These are phyloP conservation scores for Mycothermus thermophilus DNA, from an alignment of 495 filamentous ascomycete species.

Conservation along the genomic window DNA sequence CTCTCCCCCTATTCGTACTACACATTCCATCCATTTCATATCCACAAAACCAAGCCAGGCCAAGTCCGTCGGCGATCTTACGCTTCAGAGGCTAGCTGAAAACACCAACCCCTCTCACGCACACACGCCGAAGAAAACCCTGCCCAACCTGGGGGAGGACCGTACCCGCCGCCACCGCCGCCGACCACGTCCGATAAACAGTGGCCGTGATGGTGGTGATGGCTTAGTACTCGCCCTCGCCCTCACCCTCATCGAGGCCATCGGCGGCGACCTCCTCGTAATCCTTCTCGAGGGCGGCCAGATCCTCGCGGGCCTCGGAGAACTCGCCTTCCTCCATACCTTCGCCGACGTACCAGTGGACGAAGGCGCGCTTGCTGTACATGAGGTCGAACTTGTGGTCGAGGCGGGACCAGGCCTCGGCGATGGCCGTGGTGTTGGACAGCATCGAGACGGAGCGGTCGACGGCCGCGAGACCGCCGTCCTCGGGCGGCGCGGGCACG, in stretches of 20 bases:
- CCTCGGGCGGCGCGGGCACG: constrained; percentile 48
- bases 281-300: constrained; percentile 80
- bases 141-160: no score
- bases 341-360: constrained; percentile 92
- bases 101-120: no score
- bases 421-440: constrained; percentile 82
- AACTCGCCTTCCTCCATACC: constrained; percentile 96
- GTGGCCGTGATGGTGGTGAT: no score
- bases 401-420: constrained; percentile 78
- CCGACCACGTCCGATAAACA: no score
- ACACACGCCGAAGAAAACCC: no score
- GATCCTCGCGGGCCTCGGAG: constrained; percentile 77
- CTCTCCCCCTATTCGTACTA: no score
- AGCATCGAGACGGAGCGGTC: constrained; percentile 84
- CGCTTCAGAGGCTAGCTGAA: no score
- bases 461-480: constrained; percentile 65
- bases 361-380: constrained; percentile 91
- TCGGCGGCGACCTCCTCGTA: constrained; percentile 86
- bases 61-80: no score
- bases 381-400: constrained; percentile 94
- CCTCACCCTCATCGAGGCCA: constrained; percentile 46
- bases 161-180: no score
- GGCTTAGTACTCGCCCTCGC: constrained; percentile 61
- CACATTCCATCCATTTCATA: no score
- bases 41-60: no score